Conservation (phyloP, 176 grass and related monocot genomes). For the Cymbopogon citratus region DNA sequence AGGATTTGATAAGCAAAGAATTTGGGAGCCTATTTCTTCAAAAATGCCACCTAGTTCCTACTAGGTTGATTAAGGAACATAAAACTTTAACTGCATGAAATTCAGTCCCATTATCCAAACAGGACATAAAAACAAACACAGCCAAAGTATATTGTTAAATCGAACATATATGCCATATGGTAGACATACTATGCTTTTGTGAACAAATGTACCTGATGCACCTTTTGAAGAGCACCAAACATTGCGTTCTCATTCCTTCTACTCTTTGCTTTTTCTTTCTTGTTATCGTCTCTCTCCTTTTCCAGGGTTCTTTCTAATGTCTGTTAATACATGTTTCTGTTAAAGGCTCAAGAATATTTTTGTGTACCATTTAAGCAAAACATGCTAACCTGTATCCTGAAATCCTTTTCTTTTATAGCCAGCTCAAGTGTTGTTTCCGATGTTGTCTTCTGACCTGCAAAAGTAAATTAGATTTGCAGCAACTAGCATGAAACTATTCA, state of each 20-base stretch:
- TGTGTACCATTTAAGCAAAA: slow-evolving; percentile 1
- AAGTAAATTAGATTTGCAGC: slow-evolving; percentile 35
- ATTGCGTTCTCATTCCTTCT: slow-evolving; percentile 39
- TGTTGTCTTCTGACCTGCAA: slow-evolving; percentile 60
- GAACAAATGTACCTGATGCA: slow-evolving; percentile 37
- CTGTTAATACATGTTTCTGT: slow-evolving; percentile 41
- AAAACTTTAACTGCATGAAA: not conserved
- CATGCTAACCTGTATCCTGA: slow-evolving; percentile 77
- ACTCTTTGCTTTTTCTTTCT: slow-evolving; percentile 51
- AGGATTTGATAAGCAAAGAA: too few species aligned
- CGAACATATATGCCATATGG: not conserved
- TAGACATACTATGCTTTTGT: not conserved
- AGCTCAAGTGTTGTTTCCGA: slow-evolving; percentile 56
- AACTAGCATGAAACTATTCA: too few species aligned
- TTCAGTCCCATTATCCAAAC: not conserved
- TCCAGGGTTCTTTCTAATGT: slow-evolving; percentile 87
- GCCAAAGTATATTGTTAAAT: not conserved
- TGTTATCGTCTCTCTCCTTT: slow-evolving; percentile 64
- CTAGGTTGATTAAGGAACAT: not conserved
- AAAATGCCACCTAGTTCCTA: too few species aligned
- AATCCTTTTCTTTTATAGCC: slow-evolving; percentile 72
- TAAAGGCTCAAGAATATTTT: slow-evolving; percentile 29
- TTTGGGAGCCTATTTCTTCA: too few species aligned
- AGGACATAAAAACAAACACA: not conserved
- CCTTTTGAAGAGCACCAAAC: slow-evolving; percentile 6